Evolutionary conservation across 768 basidiomycete genomes (phyloP), one percentile per base, ranked within the genome.

Genomic region (Suillus brevipes): DNA sequence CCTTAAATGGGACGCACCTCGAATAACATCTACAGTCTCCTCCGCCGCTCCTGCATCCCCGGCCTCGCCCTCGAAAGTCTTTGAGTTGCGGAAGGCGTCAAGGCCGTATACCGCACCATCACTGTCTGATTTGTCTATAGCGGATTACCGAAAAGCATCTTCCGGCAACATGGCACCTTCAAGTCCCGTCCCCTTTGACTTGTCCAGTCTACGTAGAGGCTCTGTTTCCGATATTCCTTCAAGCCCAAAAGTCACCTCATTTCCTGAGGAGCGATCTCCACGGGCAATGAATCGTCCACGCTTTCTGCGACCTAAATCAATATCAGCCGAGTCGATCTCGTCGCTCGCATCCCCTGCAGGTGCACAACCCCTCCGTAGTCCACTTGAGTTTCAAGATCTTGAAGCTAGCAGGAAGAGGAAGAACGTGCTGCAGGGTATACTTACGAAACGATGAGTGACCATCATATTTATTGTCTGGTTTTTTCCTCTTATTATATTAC

Each of bases 321-420:
- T 83, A 62, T 89, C 88, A 5, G 79, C 83, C 0, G 88, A 88
- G 66, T 86, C 85, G 7, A 74, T 85, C 12, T 80, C 84, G n/a
- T 77, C 76, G 3, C 64, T 74, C 8, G 55, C 59, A 53, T 60
- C 66, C 20, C 58, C 55, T 45, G 28, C 73, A 57, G 47, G 38
- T 55, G 43, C 52, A 63, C 67, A 34, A 60, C 57, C 61, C 55
- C 66, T 31, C 62, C 52, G n/a, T 67, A 65, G 10, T 56, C 42
- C 8, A 42, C 43, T 38, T 45, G 63, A 36, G 16, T 62, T 62
- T 57, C 42, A 56, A 16, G 66, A 75, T 50, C 23, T 50, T 31
- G 74, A 77, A 65, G 58, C 71, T 47, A 47, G 69, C 60, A 75
- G 67, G 70, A 80, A 73, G 70, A 72, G 70, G 57, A 82, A 78